Percentiles rank a stretch among this genome's conserved stretches.
Conservation (phyloP, 345 rosid species). For the Zanthoxylum bungeanum region DNA sequence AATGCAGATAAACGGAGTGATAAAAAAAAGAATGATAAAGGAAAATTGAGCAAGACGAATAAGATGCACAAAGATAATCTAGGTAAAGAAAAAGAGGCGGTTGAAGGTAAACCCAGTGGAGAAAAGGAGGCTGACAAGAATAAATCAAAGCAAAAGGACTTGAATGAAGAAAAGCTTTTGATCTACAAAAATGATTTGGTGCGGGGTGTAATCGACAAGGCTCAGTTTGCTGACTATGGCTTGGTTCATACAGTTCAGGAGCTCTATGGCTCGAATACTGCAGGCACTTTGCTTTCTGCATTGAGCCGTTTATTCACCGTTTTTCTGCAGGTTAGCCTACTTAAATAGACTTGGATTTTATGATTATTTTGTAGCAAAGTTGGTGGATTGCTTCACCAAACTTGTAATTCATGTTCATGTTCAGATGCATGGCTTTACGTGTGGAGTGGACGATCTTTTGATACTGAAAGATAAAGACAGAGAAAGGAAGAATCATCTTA, state of each 20-base stretch:
- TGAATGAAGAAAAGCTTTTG: slow-evolving; percentile 67
- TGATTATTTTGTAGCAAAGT: neutral
- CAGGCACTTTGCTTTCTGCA: slow-evolving; percentile 80
- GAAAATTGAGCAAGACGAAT: slow-evolving; percentile 1
- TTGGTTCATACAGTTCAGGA: slow-evolving; percentile 94
- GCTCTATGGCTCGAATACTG: slow-evolving; percentile 83
- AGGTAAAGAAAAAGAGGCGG: slow-evolving; percentile 1
- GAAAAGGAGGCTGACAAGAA: slow-evolving; percentile 17
- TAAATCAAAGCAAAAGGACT: slow-evolving; percentile 31
- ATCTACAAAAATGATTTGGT: slow-evolving; percentile 66
- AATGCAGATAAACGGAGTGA: slow-evolving; percentile 17
- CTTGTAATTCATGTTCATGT: slow-evolving; percentile 31
- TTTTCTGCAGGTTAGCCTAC: slow-evolving; percentile 70
- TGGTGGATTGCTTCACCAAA: slow-evolving; percentile 13
- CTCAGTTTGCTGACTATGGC: slow-evolving; percentile 96
- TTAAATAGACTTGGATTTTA: slow-evolving; percentile 6
- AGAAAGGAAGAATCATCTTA: slow-evolving; percentile 70
- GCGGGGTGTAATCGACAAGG: slow-evolving; percentile 95
- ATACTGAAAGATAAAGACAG: slow-evolving; percentile 58
- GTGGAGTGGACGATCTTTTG: slow-evolving; percentile 97
- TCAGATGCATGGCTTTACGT: slow-evolving; percentile 95
- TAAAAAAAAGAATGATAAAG: slow-evolving; percentile 4
- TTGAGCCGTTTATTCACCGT: slow-evolving; percentile 88
- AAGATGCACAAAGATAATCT: slow-evolving; percentile 3
- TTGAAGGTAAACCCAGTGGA: neutral